Evolutionary conservation across 1,139 yeast species (phyloP), one percentile per base, ranked within the genome.

Genomic region (Protomyces macrosporus): DNA sequence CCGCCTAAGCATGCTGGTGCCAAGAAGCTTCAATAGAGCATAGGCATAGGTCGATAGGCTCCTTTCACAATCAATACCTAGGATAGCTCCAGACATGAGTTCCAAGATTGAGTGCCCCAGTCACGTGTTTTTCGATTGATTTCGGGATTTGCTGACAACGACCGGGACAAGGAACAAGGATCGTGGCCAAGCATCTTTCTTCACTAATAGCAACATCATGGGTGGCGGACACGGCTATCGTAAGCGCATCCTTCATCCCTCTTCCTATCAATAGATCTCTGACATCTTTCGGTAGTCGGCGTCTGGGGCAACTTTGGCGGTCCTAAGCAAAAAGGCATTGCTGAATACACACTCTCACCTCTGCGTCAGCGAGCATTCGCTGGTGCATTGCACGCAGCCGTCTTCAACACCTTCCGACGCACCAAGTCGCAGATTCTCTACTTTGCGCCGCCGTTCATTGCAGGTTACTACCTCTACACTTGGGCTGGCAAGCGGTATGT

Each of bases 331-430:
- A 90, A 89, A 79, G 86, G 72, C 77, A 81, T 88, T 71, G 85
- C 90, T 67, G 82, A 85, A 65, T 95, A 93, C 82, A 81, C 96
- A 66, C 91, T 93, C 68, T 88, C 98, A 68, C 96, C 97, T 68
- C 88, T 82, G 72, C 97, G 97, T 67, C 95, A 95, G 78, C 86
- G 84, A 77, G 97, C 98, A 66, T 82, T 93, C 75, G 87, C 87
- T 77, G 97, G 96, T 70, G 84, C 86, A 71, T 82, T 87, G 72
- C 84, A 91, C 82, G 86, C 84, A 77, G 90, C 97, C 65, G 78
- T 91, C 71, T 91, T 88, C 86, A 93, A 95, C 85, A 84, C 88
- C 59, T 88, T 88, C 83, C 90, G 98, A 84, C 88, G 98, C 83
- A 85, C 87, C 72, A 88, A 85, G 80, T 81, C 87, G 75, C 98